Evolutionary conservation across 176 grass and related monocot species (phyloP).

Genomic region (Juncus effusus): DNA sequence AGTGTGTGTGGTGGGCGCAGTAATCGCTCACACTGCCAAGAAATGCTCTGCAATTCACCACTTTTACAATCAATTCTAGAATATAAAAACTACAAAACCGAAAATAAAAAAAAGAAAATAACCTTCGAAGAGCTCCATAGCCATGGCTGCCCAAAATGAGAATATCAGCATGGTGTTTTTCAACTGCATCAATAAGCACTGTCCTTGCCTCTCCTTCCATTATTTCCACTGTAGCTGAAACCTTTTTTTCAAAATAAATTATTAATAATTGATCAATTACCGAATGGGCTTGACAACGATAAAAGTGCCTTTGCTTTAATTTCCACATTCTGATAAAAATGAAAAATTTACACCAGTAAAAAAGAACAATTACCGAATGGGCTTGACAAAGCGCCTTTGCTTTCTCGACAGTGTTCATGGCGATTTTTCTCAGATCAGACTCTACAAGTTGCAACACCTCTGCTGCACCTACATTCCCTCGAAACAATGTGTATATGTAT

Average conservation of each 20-base stretch:
- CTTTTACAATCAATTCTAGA: neutral
- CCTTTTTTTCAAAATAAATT: neutral
- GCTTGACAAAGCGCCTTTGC: constrained; percentile 26
- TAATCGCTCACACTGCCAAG: constrained; percentile 76
- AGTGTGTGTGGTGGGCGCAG: constrained; percentile 55
- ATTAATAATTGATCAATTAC: too few species aligned
- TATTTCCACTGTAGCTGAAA: constrained; percentile 5
- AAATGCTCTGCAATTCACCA: constrained; percentile 36
- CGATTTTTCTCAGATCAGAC: constrained; percentile 30
- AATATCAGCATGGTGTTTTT: constrained; percentile 23
- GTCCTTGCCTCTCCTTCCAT: constrained; percentile 28
- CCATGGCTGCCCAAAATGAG: constrained; percentile 30
- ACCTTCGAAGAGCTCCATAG: constrained; percentile 18
- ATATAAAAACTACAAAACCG: constrained; percentile 3
- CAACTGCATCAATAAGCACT: constrained; percentile 15
- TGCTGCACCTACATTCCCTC: constrained; percentile 16
- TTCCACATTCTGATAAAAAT: too few species aligned
- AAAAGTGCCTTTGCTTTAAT: too few species aligned
- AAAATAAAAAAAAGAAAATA: constrained; percentile 14
- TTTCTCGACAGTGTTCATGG: constrained; percentile 19
- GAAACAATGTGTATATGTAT: neutral
- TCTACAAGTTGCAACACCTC: constrained; percentile 35
- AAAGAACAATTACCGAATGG: constrained; percentile 20
- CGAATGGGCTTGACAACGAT: too few species aligned
- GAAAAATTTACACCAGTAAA: too few species aligned